Evolutionary conservation across 2,329 filamentous ascomycete species (phyloP).

Genomic region (Claviceps sp.): DNA sequence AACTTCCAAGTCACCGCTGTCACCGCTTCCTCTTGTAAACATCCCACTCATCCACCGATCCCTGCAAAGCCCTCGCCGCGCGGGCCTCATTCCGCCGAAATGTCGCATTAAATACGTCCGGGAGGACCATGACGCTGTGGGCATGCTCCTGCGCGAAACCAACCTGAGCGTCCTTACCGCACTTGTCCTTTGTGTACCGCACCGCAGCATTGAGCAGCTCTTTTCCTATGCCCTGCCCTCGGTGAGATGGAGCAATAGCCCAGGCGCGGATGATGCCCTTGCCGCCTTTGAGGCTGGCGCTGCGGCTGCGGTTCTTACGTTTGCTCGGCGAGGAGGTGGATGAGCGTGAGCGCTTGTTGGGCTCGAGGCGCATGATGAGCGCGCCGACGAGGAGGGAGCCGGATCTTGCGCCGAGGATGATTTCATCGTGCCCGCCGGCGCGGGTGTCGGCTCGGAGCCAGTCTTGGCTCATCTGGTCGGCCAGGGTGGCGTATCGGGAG

Average conservation of each 20-base stretch:
- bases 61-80: slow-evolving; percentile 40
- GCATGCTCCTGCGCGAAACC: slow-evolving; percentile 68
- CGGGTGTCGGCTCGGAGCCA: slow-evolving; percentile 38
- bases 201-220: slow-evolving; percentile 64
- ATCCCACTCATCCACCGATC: slow-evolving; percentile 36
- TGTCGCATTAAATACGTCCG: slow-evolving; percentile 45
- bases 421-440: slow-evolving; percentile 34
- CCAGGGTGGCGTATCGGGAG: slow-evolving; percentile 46
- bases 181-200: slow-evolving; percentile 49
- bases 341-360: slow-evolving; percentile 16
- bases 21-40: slow-evolving; percentile 34
- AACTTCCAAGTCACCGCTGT: slow-evolving; percentile 5
- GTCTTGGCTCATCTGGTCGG: slow-evolving; percentile 46
- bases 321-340: slow-evolving; percentile 10
- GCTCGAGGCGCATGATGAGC: slow-evolving; percentile 53
- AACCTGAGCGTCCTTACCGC: slow-evolving; percentile 52
- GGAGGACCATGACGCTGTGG: slow-evolving; percentile 52
- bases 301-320: slow-evolving; percentile 25
- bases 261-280: slow-evolving; percentile 66
- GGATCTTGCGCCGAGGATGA: slow-evolving; percentile 52
- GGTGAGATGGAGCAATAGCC: slow-evolving; percentile 60
- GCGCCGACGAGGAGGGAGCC: slow-evolving; percentile 58
- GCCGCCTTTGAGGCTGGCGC: slow-evolving; percentile 37
- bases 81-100: slow-evolving; percentile 46
- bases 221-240: slow-evolving; percentile 57